phyloP scores from a whole-genome alignment of 179 eudicot genomes.

The Beta macrorhiza region DNA sequence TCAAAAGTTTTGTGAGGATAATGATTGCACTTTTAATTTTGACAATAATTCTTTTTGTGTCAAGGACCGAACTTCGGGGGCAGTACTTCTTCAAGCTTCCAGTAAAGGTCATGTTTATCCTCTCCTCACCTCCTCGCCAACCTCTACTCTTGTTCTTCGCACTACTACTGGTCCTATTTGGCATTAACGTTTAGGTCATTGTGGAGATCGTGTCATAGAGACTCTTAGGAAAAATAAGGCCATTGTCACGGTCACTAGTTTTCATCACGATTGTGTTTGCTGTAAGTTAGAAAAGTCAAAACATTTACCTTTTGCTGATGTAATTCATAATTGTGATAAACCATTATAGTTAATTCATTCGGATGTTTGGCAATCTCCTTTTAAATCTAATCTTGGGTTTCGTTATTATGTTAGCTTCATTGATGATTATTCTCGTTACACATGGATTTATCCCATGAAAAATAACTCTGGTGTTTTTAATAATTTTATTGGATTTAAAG shows the following conservation, averaged over 20 bases:
- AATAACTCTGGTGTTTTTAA: background rate
- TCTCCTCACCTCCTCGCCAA: background rate
- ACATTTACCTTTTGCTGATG: too few relatives aligned
- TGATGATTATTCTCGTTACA: constrained; percentile 4
- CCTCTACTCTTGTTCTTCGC: background rate
- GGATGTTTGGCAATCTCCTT: too few relatives aligned
- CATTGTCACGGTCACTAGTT: too few relatives aligned
- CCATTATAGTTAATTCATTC: too few relatives aligned
- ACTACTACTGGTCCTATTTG: background rate
- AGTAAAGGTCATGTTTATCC: too few relatives aligned
- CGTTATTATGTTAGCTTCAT: background rate
- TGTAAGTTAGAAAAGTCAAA: too few relatives aligned
- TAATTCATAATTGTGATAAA: too few relatives aligned
- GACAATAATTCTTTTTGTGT: background rate
- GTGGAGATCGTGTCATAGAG: too few relatives aligned
- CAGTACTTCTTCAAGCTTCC: background rate
- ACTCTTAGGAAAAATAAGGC: too few relatives aligned
- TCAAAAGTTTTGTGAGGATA: background rate
- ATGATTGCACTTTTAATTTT: background rate
- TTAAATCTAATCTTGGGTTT: too few relatives aligned
- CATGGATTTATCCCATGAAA: background rate
- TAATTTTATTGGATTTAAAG: background rate
- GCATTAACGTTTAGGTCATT: too few relatives aligned
- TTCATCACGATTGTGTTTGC: too few relatives aligned
- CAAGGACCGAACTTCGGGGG: background rate